These are phyloP conservation scores for Chamaecyparis obtusa DNA, from an alignment of 75 land plant genomes.

Conservation along the genomic window DNA sequence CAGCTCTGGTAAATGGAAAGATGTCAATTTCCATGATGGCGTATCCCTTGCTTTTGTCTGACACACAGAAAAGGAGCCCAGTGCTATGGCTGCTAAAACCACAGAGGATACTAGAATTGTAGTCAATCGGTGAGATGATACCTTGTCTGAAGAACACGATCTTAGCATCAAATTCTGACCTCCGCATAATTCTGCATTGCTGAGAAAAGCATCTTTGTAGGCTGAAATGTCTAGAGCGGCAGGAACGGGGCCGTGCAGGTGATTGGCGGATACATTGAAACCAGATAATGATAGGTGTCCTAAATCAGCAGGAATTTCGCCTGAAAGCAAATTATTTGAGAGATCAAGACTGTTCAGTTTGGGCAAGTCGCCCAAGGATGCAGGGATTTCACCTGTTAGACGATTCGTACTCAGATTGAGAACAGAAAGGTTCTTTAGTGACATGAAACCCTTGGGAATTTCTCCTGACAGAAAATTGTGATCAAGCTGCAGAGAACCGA, in stretches of 20 bases:
- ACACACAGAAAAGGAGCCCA: background rate
- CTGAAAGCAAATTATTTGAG: slow-evolving; percentile 55
- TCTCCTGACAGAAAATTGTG: background rate
- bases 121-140: background rate
- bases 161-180: background rate
- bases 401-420: background rate
- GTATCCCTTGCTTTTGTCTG: background rate
- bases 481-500: background rate
- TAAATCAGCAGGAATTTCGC: slow-evolving; percentile 51
- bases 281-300: slow-evolving; percentile 44
- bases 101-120: background rate
- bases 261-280: slow-evolving; percentile 71
- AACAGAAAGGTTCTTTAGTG: background rate
- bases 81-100: background rate
- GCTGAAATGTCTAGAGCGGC: slow-evolving; percentile 24
- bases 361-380: too few species aligned
- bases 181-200: slow-evolving; percentile 62
- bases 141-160: background rate
- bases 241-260: slow-evolving; percentile 56
- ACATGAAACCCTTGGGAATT: background rate
- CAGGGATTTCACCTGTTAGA: slow-evolving; percentile 14
- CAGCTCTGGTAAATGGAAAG: slow-evolving; percentile 58
- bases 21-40: slow-evolving; percentile 59
- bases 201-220: slow-evolving; percentile 49
- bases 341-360: slow-evolving; percentile 10